Conservation (phyloP, 176 grass and related monocot genomes). For the Lolium perenne region DNA sequence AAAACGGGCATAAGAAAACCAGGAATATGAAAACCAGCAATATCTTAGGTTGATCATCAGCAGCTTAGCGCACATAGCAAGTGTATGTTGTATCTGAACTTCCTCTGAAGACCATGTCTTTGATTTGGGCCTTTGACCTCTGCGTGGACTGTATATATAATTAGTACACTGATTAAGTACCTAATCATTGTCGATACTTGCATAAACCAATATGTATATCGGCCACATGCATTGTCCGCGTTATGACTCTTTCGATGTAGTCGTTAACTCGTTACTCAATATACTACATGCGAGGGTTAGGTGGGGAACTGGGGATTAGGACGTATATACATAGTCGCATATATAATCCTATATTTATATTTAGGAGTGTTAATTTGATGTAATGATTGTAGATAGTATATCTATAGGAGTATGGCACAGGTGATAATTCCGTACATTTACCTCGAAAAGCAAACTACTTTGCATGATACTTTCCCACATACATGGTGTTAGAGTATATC, state of each 20-base stretch:
- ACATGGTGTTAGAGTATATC: too few species aligned
- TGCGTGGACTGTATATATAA: slow-evolving; percentile 13
- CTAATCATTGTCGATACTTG: neutral
- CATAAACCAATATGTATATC: neutral
- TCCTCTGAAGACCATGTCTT: slow-evolving; percentile 8
- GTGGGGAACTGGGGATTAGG: neutral
- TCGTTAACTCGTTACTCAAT: slow-evolving; percentile 3
- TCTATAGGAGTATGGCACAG: neutral
- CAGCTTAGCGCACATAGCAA: neutral
- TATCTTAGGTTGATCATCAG: neutral
- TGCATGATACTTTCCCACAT: slow-evolving; percentile 4
- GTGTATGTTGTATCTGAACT: slow-evolving; percentile 25
- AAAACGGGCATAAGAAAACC: neutral
- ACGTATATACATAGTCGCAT: neutral
- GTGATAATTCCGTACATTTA: neutral
- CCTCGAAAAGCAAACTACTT: slow-evolving; percentile 8
- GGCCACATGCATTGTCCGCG: neutral
- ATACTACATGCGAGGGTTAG: neutral
- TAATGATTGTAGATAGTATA: neutral
- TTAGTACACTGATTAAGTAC: slow-evolving; percentile 21
- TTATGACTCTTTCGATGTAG: neutral
- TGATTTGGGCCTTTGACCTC: neutral
- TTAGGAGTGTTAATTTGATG: too few species aligned
- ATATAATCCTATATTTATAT: neutral
- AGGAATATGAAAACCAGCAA: slow-evolving; percentile 13